Base-by-base conservation (phyloP, 2,329 filamentous ascomycete species). In the Trichoderma sp. region DNA sequence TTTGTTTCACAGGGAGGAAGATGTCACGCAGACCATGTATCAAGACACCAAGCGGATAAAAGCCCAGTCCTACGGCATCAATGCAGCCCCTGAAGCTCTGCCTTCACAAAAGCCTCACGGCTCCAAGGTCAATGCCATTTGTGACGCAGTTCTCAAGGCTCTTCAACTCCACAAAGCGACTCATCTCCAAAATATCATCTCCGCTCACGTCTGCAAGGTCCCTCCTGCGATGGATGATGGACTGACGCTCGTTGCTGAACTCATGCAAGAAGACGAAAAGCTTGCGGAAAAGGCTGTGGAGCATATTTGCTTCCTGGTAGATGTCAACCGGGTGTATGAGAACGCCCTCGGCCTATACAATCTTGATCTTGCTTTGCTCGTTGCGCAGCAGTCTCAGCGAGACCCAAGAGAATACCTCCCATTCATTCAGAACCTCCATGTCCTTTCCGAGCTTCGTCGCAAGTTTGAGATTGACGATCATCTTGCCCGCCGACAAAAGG, bases 271-370 rank as follows among this genome's bases (percentile, higher is more conserved):
- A 75, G 88, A 92, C 64, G 85, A 89, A 55, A 87, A 90, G 67
- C 86, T 95, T 75, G 93, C 94, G 0, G 95, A 98, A 75, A 92
- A 91, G 80, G 95, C 95, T 0, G 92, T 98, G 26, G 94, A 98
- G 79, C 96, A 99, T 78, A 98, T 99, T 73, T 98, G 94, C 85
- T 99, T 99, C 85, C 87, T 99, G 55, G 93, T 95, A 0, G 96
- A 99, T 80, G 92, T 97, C 59, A 97, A 98, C 80, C 90, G 91
- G 50, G 88, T 99, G 0, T 99, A 97, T 77, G 93, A 98, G 73
- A 91, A 95, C 73, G 93, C 96, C 0, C 85, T 99, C 2, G 95
- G 95, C 1, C 85, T 98, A 3, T 99, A 99, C 79, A 91, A 98
- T 77, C 88, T 99, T 3, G 94, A 97, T 12, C 88, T 99, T 8